Conservation (phyloP, 2,329 filamentous ascomycete species). For the Amesomyces nigricolor region DNA sequence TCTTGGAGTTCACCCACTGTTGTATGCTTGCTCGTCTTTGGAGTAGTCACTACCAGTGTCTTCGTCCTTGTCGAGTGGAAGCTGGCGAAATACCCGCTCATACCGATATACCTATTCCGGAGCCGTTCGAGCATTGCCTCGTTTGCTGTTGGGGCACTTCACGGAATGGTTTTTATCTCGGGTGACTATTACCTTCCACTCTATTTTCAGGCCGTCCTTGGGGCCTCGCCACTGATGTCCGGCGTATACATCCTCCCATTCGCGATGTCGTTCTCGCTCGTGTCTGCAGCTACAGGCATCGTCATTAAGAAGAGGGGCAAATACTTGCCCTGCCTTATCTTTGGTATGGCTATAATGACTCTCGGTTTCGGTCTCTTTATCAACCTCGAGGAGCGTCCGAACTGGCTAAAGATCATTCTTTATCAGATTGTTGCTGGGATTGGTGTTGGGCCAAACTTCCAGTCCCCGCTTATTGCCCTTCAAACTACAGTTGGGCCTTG, state of each 20-base stretch:
- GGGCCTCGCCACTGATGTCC: constrained; percentile 61
- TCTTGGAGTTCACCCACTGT: constrained; percentile 73
- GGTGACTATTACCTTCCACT: constrained; percentile 75
- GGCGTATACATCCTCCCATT: constrained; percentile 71
- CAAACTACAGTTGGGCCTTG: constrained; percentile 56
- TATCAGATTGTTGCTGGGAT: constrained; percentile 56
- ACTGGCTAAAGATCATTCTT: constrained; percentile 51
- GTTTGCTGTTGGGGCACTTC: constrained; percentile 62
- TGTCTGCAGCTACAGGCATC: constrained; percentile 53
- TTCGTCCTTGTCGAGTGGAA: constrained; percentile 71
- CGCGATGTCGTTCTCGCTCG: constrained; percentile 60
- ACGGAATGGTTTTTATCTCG: constrained; percentile 73
- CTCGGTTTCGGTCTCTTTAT: constrained; percentile 62
- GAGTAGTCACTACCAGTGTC: constrained; percentile 53
- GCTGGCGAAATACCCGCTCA: constrained; percentile 69
- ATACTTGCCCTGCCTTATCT: constrained; percentile 56
- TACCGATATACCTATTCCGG: constrained; percentile 67
- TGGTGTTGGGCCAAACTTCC: constrained; percentile 64
- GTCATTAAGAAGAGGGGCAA: constrained; percentile 59
- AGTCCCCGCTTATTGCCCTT: constrained; percentile 61
- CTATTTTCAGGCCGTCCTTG: constrained; percentile 74
- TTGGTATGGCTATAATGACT: constrained; percentile 53
- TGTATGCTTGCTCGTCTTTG: constrained; percentile 73
- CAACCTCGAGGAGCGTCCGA: constrained; percentile 50
- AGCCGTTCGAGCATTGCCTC: constrained; percentile 60